phyloP scores from a whole-genome alignment of 2,329 filamentous ascomycete genomes.

The Talaromyces sp. region DNA sequence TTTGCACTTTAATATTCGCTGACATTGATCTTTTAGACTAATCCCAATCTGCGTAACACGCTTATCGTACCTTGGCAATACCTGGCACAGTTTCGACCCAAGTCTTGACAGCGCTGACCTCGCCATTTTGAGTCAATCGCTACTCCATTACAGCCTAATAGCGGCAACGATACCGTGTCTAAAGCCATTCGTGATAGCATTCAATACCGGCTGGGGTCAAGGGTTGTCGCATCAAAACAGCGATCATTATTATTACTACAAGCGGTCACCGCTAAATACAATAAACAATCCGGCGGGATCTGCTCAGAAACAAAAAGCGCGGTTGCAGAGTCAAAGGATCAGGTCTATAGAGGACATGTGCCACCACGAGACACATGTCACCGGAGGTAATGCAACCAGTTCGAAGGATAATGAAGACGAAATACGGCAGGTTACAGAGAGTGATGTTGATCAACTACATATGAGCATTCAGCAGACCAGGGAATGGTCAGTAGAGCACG shows the following conservation, averaged over 20 bases:
- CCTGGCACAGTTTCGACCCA: conserved; percentile 20
- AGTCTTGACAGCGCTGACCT: conserved; percentile 27
- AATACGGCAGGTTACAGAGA: background rate
- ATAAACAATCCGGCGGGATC: conserved; percentile 8
- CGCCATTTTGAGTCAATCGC: conserved; percentile 31
- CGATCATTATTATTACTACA: conserved; percentile 7
- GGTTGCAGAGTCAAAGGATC: background rate
- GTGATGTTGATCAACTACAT: conserved; percentile 13
- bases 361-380: background rate
- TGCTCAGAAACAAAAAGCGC: conserved; percentile 5
- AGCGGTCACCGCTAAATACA: conserved; percentile 7
- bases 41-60: background rate
- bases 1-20: conserved; percentile 15
- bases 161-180: conserved; percentile 38
- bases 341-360: background rate
- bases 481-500: conserved; percentile 14
- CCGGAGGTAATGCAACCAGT: background rate
- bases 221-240: conserved; percentile 3
- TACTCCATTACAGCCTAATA: conserved; percentile 38
- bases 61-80: background rate
- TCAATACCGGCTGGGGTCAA: conserved; percentile 34
- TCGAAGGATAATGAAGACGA: background rate
- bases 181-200: conserved; percentile 37
- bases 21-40: background rate
- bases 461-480: conserved; percentile 17